These are phyloP conservation scores for Aristolochia fimbriata DNA, from an alignment of 164 flowering plant genomes.

Conservation along the genomic window DNA sequence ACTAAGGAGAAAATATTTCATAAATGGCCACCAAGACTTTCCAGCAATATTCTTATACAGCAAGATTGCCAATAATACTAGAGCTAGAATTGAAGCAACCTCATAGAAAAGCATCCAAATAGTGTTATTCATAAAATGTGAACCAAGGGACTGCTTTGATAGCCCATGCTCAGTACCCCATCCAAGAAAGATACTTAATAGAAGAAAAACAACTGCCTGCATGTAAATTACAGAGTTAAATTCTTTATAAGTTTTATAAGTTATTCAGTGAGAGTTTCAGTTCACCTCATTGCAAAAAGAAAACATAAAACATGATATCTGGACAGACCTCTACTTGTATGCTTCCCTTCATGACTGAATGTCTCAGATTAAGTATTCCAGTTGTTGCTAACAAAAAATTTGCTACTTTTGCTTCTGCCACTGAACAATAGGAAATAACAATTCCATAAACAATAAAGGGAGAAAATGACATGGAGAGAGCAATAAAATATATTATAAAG, in stretches of 20 bases:
- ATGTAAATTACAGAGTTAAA: background rate
- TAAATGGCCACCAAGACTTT: conserved; percentile 17
- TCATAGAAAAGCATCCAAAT: conserved; percentile 33
- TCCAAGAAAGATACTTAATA: conserved; percentile 44
- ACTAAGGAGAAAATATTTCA: conserved; percentile 22
- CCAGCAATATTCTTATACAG: conserved; percentile 26
- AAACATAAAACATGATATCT: conserved; percentile 1
- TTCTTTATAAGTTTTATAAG: background rate
- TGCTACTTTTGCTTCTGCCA: conserved; percentile 94
- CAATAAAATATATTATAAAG: background rate
- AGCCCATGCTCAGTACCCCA: conserved; percentile 54
- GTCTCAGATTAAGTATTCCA: conserved; percentile 44
- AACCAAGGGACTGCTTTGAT: conserved; percentile 71
- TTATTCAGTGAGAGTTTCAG: background rate
- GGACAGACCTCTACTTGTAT: conserved; percentile 47
- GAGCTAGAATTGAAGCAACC: conserved; percentile 39
- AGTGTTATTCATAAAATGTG: conserved; percentile 29
- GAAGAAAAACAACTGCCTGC: conserved; percentile 63
- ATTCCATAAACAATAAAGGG: too few relatives aligned
- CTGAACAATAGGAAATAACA: conserved; percentile 25
- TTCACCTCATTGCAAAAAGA: background rate
- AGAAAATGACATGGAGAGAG: background rate
- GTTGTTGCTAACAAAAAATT: conserved; percentile 82
- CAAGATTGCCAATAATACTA: conserved; percentile 37
- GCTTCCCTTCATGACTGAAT: conserved; percentile 41